Evolutionary conservation across 2,329 filamentous ascomycete genomes (phyloP).

Genomic region (Coniochaeta sp.): DNA sequence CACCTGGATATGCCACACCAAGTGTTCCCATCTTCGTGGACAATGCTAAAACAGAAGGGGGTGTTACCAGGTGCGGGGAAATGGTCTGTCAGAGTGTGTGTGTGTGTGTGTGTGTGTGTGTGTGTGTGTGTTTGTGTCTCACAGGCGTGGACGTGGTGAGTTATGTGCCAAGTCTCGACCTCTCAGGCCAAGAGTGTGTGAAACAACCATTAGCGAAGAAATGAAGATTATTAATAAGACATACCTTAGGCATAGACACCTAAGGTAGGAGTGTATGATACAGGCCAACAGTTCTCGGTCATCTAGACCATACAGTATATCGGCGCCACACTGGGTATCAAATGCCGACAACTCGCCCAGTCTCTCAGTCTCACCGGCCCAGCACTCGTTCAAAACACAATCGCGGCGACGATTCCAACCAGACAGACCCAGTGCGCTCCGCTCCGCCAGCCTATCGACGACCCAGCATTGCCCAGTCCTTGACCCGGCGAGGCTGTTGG

Average conservation of each 20-base stretch:
- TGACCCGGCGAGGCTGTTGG: constrained; percentile 17
- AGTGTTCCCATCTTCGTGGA: neutral
- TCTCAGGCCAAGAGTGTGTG: neutral
- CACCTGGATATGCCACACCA: neutral
- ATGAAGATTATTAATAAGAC: neutral
- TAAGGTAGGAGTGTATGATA: too few species aligned
- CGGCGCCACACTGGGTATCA: neutral
- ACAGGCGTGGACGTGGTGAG: neutral
- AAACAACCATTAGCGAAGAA: neutral
- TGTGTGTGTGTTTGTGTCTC: neutral
- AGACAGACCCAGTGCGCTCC: constrained; percentile 24
- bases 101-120: neutral
- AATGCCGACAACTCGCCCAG: neutral
- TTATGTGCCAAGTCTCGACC: neutral
- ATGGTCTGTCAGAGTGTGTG: neutral
- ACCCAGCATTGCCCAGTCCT: constrained; percentile 22
- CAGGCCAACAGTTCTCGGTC: neutral
- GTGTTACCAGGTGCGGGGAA: neutral
- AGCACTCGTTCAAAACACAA: constrained; percentile 15
- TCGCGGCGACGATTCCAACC: constrained; percentile 19
- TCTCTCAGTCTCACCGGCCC: neutral
- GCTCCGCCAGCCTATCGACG: constrained; percentile 23
- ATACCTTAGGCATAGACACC: too few species aligned
- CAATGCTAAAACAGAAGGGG: neutral
- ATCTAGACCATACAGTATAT: neutral